Conservation (phyloP, 1,139 yeast genomes). For the Sugiyamaella grinbergsii region DNA sequence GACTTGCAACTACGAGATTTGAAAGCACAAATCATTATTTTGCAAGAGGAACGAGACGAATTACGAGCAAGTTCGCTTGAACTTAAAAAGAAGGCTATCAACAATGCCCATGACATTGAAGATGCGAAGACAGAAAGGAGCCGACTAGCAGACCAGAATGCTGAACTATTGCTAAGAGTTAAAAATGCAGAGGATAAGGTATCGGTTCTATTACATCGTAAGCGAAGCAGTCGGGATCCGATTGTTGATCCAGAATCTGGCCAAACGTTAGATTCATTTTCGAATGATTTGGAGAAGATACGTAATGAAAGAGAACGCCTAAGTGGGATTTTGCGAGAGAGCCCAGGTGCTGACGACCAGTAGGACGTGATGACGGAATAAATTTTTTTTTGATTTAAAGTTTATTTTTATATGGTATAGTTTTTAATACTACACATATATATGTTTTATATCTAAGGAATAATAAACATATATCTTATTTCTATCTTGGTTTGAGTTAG, state of each 20-base stretch:
- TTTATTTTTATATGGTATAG: too few species aligned
- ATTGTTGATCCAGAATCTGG: slow-evolving; percentile 33
- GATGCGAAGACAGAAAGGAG: slow-evolving; percentile 33
- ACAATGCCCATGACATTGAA: slow-evolving; percentile 35
- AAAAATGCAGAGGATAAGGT: slow-evolving; percentile 25
- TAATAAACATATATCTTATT: too few species aligned
- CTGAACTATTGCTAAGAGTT: slow-evolving; percentile 20
- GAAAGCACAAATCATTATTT: slow-evolving; percentile 79
- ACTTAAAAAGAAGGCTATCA: slow-evolving; percentile 43
- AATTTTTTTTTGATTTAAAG: not conserved
- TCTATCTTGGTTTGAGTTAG: too few species aligned
- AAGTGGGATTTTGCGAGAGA: slow-evolving; percentile 25
- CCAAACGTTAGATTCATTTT: slow-evolving; percentile 32
- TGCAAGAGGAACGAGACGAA: slow-evolving; percentile 82
- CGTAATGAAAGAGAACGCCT: slow-evolving; percentile 32
- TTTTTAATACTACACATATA: too few species aligned
- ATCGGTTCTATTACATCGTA: slow-evolving; percentile 19
- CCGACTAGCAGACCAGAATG: slow-evolving; percentile 28
- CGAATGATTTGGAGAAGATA: slow-evolving; percentile 34
- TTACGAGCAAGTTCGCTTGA: slow-evolving; percentile 53
- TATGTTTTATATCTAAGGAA: too few species aligned
- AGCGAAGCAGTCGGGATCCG: slow-evolving; percentile 21
- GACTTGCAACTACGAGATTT: slow-evolving; percentile 78
- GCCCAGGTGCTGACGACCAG: slow-evolving; percentile 13
- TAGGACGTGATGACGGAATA: not conserved